Evolutionary conservation across 345 rosid species (phyloP), one percentile per base, ranked within the genome.

Genomic region (Populus ilicifolia): DNA sequence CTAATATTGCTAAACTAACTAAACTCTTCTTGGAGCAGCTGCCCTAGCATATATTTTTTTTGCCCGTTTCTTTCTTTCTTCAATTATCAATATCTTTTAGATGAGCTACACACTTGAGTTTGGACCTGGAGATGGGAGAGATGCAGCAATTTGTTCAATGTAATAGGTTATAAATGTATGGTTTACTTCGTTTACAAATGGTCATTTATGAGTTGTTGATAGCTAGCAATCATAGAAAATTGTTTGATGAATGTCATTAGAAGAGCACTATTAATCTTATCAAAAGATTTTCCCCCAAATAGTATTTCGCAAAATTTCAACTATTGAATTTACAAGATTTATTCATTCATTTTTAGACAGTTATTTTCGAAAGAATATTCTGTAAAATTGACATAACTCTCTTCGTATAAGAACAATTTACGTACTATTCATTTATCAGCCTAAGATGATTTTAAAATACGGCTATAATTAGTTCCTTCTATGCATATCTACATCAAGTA

Each of bases 21-120:
- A 48, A 52, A 14, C 85, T 74, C 82, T 85, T 76, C 90, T 86
- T 83, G 89, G 78, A 84, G 72, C 38, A 81, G 84, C 85, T 80
- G 87, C 80, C 48, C 46, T 25, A 6, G 14, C 35, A 9, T 17
- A 8, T 44, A 6, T 36, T 4, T 21, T 54, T 41, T 41, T 71
- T 65, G 27, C 13, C 74, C 23, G 14, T 67, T 54, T 59, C 39
- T 39, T 36, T 44, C 27, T 8, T 29, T 16, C 27, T 79, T 67
- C 56, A 21, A 16, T 46, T 61, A 56, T 27, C 50, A 2, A 21
- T 35, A 30, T 33, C 25, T 39, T 35, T 46, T 41, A 38, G 36
- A 25, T 59, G 59, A 59, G 27, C 33, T 73, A 13, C 29, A 13
- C 17, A 25, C 38, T 67, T 67, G 67, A 67, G 67, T 69, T 46